Conservation (phyloP, 306 rosid genomes). For the Begonia fuchsioides region DNA sequence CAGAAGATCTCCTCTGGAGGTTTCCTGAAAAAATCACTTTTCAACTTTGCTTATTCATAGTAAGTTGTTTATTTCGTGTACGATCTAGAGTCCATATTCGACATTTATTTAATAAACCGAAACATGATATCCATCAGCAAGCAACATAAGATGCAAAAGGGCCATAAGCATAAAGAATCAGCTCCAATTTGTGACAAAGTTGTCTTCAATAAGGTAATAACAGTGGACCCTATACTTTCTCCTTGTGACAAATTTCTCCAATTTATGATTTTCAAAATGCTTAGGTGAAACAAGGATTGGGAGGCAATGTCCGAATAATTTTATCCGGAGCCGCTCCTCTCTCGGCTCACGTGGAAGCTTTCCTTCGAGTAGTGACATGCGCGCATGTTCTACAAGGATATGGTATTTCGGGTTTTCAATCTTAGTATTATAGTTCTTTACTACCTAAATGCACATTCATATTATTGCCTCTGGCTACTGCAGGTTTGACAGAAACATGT, state of each 20-base stretch:
- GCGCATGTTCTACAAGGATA: constrained; percentile 95
- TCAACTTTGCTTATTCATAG: constrained; percentile 64
- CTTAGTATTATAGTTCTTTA: no score
- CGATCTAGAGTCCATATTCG: no score
- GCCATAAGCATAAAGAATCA: constrained; percentile 34
- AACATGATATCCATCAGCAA: constrained; percentile 23
- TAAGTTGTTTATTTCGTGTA: constrained; percentile 21
- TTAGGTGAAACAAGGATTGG: constrained; percentile 88
- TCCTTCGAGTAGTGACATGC: constrained; percentile 78
- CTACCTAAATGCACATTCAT: no score
- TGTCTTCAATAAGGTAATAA: constrained; percentile 71
- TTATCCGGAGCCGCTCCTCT: constrained; percentile 97
- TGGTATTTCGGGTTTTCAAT: constrained; percentile 32
- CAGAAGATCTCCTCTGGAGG: constrained; percentile 75
- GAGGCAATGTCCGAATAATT: constrained; percentile 78
- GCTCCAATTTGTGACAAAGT: constrained; percentile 63
- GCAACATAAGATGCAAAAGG: constrained; percentile 54
- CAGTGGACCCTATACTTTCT: constrained; percentile 2
- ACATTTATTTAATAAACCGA: no score
- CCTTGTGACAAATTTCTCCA: not conserved
- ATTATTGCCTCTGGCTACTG: constrained; percentile 3
- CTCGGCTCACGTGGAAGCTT: constrained; percentile 60
- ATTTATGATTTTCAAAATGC: constrained; percentile 9
- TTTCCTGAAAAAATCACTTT: constrained; percentile 45
- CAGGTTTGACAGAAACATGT: constrained; percentile 93